Evolutionary conservation across 306 rosid genomes (phyloP).

Genomic region (Dryas drummondii): DNA sequence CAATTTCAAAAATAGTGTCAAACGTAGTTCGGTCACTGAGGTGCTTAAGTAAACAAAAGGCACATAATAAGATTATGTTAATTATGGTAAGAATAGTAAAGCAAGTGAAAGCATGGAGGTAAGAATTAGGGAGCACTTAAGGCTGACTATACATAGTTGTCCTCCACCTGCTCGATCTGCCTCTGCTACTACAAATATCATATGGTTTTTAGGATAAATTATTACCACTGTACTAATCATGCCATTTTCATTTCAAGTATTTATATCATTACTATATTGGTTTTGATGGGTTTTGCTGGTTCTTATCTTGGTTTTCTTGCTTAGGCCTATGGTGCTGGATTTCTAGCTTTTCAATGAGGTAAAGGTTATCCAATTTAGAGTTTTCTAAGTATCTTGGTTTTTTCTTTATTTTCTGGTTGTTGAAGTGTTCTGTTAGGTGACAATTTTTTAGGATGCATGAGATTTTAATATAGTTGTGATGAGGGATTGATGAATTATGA

Average conservation of each 20-base stretch:
- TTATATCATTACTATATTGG: no score
- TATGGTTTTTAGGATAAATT: no score
- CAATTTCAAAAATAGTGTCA: no score
- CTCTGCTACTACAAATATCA: constrained; percentile 57
- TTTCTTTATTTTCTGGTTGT: not conserved
- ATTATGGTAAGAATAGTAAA: no score
- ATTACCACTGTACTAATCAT: no score
- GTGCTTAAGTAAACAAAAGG: no score
- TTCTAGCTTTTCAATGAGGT: constrained; percentile 32
- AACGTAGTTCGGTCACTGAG: no score
- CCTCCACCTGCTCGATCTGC: constrained; percentile 66
- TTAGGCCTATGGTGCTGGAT: not conserved
- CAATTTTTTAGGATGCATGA: not conserved
- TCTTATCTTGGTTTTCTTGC: constrained; percentile 25
- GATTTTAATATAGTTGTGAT: constrained; percentile 27
- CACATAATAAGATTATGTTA: no score
- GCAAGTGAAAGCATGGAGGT: no score
- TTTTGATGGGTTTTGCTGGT: not conserved
- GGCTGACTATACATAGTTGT: not conserved
- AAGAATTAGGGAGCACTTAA: no score
- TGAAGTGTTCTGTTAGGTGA: not conserved
- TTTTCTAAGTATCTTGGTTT: not conserved
- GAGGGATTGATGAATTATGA: constrained; percentile 20
- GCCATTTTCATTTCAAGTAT: no score
- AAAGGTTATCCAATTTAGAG: constrained; percentile 6